Evolutionary conservation across 2,329 filamentous ascomycete species (phyloP).

Genomic region (Fusarium guadeloupense): DNA sequence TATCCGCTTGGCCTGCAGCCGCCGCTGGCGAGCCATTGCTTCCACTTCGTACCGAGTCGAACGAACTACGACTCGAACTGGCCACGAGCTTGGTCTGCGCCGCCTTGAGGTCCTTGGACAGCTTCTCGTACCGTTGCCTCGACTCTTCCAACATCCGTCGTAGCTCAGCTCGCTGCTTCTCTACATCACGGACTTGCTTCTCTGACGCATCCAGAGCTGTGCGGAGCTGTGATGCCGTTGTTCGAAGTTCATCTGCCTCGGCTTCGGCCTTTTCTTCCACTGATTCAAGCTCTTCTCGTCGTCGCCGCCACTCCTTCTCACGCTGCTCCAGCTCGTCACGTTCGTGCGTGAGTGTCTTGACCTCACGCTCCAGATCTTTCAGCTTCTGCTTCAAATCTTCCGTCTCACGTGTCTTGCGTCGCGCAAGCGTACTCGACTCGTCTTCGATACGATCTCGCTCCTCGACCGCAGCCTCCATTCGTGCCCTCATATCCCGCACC

Average conservation of each 20-base stretch:
- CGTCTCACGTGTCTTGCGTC: slow-evolving; percentile 80
- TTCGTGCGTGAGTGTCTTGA: slow-evolving; percentile 76
- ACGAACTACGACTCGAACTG: slow-evolving; percentile 56
- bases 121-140: slow-evolving; percentile 78
- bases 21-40: slow-evolving; percentile 42
- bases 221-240: slow-evolving; percentile 80
- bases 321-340: slow-evolving; percentile 79
- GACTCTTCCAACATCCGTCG: slow-evolving; percentile 81
- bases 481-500: slow-evolving; percentile 86
- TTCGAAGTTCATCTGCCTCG: slow-evolving; percentile 79
- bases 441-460: slow-evolving; percentile 94
- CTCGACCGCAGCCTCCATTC: slow-evolving; percentile 90
- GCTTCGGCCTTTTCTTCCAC: slow-evolving; percentile 73
- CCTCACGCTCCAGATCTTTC: slow-evolving; percentile 81
- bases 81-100: slow-evolving; percentile 60
- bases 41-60: slow-evolving; percentile 51
- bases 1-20: slow-evolving; percentile 53
- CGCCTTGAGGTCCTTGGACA: slow-evolving; percentile 72
- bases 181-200: slow-evolving; percentile 81
- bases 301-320: slow-evolving; percentile 77
- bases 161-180: slow-evolving; percentile 82
- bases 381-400: slow-evolving; percentile 85
- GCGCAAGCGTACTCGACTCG: slow-evolving; percentile 80
- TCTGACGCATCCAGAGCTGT: slow-evolving; percentile 88
- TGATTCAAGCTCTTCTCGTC: slow-evolving; percentile 79